Conservation (phyloP, 108 stramenopile genomes). For the Cylindrotheca closterium region DNA sequence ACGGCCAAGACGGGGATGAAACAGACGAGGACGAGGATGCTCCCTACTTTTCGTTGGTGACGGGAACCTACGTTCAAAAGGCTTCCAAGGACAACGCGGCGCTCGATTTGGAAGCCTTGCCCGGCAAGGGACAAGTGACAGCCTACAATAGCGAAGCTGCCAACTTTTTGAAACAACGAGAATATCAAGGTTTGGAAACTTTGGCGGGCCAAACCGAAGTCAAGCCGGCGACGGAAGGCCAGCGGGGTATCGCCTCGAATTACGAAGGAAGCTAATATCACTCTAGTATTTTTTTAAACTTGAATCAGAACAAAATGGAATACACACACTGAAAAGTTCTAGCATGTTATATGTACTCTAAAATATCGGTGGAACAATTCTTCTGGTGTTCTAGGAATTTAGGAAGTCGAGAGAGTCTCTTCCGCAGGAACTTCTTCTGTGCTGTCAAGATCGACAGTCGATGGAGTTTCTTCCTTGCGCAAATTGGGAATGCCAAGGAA, state of each 20-base stretch:
- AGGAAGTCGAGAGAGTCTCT: too few species aligned
- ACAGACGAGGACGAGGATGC: conserved; percentile 52
- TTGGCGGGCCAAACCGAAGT: conserved; percentile 68
- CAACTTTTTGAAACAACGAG: conserved; percentile 76
- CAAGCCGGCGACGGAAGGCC: conserved; percentile 66
- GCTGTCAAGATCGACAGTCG: neutral
- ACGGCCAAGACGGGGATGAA: conserved; percentile 28
- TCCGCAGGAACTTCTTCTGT: neutral
- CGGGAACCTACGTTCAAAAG: conserved; percentile 63
- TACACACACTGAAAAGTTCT: too few species aligned
- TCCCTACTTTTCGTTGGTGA: conserved; percentile 84
- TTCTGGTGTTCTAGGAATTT: too few species aligned
- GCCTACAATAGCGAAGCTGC: conserved; percentile 79
- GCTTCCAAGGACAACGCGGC: neutral
- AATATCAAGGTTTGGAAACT: conserved; percentile 82
- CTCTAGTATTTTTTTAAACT: too few species aligned
- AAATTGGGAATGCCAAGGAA: too few species aligned
- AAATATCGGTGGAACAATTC: too few species aligned
- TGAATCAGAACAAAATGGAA: too few species aligned
- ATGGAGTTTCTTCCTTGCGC: neutral
- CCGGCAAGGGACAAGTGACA: conserved; percentile 72
- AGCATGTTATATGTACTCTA: too few species aligned
- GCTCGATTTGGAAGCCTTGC: conserved; percentile 47
- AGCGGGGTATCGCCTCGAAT: conserved; percentile 80
- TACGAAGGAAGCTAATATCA: conserved; percentile 43